Evolutionary conservation across 2,329 filamentous ascomycete genomes (phyloP), one percentile per base, ranked within the genome.

Genomic region (Ceratocystis albifundus): DNA sequence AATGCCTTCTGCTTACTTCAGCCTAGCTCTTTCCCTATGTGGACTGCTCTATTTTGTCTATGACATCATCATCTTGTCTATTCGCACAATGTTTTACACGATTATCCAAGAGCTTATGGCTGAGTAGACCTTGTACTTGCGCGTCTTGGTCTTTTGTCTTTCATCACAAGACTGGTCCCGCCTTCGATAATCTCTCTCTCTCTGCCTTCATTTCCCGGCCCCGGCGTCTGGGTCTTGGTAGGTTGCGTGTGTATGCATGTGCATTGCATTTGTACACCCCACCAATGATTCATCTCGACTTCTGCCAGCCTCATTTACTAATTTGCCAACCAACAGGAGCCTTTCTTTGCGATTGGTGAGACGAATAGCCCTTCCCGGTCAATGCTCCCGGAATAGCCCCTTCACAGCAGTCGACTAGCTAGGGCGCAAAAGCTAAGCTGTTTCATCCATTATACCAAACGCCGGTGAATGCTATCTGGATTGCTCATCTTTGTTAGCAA

Each of bases 21-120:
- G 32, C 15, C 28, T 59, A 8, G 55, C 55, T 12, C 8, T 59
- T 7, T 59, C 55, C 4, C 25, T 36, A 7, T 59, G 55, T n/a
- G 55, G 55, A n/a, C 55, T 59, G 55, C 28, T 32, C 15, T 59
- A 59, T 59, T 59, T 59, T 59, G 28, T 59, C 55, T 59, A 59
- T n/a, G 28, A 17, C 55, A 10, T 36, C 28, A 15, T 59, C 28
- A 30, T 59, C 17, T 30, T 59, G 25, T 59, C 55, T 36, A n/a
- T 59, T 4, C 55, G 55, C 55, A 36, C 30, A 20, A 59, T 59
- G 55, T 36, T 59, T 36, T 30, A 2, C 17, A 30, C 55, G 3
- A 59, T 59, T 15, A 36, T 59, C 8, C 1, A 36, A 32, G 55
- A 59, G 28, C 55, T 59, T 8, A 15, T 59, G 30, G 55, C 32